Conservation (phyloP, 306 rosid genomes). For the Quercus bicolor region DNA sequence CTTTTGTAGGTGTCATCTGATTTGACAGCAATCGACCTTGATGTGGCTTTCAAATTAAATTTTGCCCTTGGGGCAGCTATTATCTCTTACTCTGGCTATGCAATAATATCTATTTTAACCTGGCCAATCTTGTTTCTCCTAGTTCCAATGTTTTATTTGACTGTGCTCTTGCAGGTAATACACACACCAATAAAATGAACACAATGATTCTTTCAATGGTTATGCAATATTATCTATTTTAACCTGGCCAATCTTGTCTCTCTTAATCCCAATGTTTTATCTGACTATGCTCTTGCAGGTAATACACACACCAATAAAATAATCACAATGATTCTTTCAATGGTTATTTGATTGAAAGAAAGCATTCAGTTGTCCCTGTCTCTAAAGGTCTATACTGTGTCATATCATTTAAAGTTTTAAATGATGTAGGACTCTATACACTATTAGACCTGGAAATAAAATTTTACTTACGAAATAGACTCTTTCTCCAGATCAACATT, state of each 20-base stretch:
- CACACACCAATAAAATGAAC: background rate
- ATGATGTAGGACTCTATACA: too few species aligned
- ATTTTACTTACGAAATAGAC: background rate
- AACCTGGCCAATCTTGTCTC: conserved; percentile 54
- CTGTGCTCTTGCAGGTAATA: conserved; percentile 45
- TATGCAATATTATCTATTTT: conserved; percentile 31
- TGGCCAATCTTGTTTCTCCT: conserved; percentile 27
- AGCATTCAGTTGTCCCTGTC: background rate
- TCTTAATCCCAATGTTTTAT: conserved; percentile 39
- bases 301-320: background rate
- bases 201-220: background rate
- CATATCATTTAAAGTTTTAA: too few species aligned
- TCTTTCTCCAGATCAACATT: background rate
- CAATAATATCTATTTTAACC: conserved; percentile 37
- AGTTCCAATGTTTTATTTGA: conserved; percentile 35
- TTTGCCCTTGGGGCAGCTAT: background rate
- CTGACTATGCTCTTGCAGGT: conserved; percentile 43
- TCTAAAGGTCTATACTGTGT: background rate
- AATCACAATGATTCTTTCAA: background rate
- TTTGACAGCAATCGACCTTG: conserved; percentile 46
- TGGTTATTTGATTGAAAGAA: background rate
- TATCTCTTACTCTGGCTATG: conserved; percentile 17
- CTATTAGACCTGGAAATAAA: too few species aligned
- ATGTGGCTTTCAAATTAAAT: conserved; percentile 27
- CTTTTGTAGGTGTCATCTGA: conserved; percentile 44